Conservation (phyloP, 1,139 yeast genomes). For the Geotrichum klebahnii region DNA sequence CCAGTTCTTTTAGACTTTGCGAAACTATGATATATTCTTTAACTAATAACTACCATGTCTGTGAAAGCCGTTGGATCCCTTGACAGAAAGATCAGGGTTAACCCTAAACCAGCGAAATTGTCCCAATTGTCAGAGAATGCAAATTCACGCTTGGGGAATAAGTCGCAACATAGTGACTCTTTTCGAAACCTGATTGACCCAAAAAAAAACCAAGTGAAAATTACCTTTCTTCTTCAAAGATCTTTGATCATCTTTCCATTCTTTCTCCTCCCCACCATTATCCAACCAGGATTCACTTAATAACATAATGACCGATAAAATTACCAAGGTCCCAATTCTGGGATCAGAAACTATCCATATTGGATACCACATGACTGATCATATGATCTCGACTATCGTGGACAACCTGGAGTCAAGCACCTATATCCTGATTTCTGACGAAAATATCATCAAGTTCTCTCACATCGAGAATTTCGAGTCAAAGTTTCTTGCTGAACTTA, state of each 20-base stretch:
- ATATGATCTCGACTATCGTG: slow-evolving; percentile 68
- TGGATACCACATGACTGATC: slow-evolving; percentile 76
- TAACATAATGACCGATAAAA: slow-evolving; percentile 16
- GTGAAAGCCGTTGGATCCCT: too few species aligned
- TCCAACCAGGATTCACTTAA: too few species aligned
- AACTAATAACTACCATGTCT: too few species aligned
- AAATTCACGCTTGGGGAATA: not conserved
- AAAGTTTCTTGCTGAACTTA: slow-evolving; percentile 36
- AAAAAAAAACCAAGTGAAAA: not conserved
- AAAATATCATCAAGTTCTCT: slow-evolving; percentile 67
- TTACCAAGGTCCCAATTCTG: slow-evolving; percentile 44
- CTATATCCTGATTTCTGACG: slow-evolving; percentile 84
- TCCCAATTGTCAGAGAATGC: too few species aligned
- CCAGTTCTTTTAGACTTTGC: too few species aligned
- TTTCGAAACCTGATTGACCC: not conserved
- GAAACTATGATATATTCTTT: too few species aligned
- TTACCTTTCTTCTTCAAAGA: not conserved
- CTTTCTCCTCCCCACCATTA: not conserved
- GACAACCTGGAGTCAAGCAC: slow-evolving; percentile 72
- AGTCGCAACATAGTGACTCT: not conserved
- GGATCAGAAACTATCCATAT: slow-evolving; percentile 85
- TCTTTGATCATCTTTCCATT: not conserved
- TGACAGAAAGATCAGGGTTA: not conserved
- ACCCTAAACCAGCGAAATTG: not conserved
- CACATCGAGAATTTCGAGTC: slow-evolving; percentile 48